A percentile compares a stretch with the other conserved stretches of the same genome.
phyloP scores from a whole-genome alignment of 495 filamentous ascomycete genomes.

The Neohortaea acidophila region DNA sequence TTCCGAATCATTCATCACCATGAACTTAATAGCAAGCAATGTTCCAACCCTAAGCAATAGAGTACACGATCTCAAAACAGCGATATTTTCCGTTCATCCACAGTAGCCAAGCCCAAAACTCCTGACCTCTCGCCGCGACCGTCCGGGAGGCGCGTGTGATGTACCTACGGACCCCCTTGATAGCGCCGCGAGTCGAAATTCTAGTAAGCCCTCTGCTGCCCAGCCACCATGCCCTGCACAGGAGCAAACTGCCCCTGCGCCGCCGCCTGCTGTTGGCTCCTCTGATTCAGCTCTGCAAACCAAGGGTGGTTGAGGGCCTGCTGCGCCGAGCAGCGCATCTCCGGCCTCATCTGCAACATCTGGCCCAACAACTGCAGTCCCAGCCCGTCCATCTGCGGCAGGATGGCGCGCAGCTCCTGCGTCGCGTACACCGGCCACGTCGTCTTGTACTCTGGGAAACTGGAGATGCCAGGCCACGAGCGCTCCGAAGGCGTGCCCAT shows the following conservation, averaged over 20 bases:
- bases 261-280: conserved; percentile 27
- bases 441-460: conserved; percentile 86
- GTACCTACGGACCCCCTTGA: too few species aligned
- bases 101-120: too few species aligned
- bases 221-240: conserved; percentile 1
- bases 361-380: conserved; percentile 73
- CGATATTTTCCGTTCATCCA: too few species aligned
- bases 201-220: conserved; percentile 4
- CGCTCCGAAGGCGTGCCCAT: conserved; percentile 92
- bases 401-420: conserved; percentile 66
- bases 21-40: too few species aligned
- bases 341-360: conserved; percentile 87
- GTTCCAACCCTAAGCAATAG: too few species aligned
- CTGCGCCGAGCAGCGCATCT: conserved; percentile 73
- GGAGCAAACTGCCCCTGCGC: neutral
- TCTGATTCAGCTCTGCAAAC: conserved; percentile 55
- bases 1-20: too few species aligned
- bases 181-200: neutral
- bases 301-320: conserved; percentile 79
- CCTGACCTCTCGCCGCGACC: too few species aligned
- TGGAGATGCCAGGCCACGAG: conserved; percentile 79
- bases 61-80: too few species aligned
- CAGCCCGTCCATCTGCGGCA: conserved; percentile 75
- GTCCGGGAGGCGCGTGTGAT: too few species aligned
- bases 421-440: conserved; percentile 93